These are phyloP conservation scores for Hippophae rhamnoides DNA, from an alignment of 306 rosid species.

Conservation along the genomic window DNA sequence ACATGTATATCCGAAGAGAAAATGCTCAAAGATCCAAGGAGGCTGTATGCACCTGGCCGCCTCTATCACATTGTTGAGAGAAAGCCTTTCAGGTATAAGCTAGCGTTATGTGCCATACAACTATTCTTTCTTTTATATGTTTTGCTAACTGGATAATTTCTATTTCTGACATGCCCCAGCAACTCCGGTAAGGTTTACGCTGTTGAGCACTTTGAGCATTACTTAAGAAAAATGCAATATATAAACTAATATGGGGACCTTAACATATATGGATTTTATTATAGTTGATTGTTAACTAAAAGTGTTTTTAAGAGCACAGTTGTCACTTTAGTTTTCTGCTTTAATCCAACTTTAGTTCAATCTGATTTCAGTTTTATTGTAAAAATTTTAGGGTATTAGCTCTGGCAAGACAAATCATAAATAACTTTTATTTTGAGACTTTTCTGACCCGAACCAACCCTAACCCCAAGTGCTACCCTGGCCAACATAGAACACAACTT, in stretches of 20 bases:
- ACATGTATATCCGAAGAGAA: conserved; percentile 75
- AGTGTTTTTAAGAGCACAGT: too few relatives aligned
- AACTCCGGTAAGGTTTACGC: not conserved
- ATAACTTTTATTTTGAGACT: too few relatives aligned
- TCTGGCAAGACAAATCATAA: too few relatives aligned
- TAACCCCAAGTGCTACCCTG: not conserved
- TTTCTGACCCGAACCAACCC: too few relatives aligned
- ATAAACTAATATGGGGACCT: not conserved
- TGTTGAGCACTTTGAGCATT: not conserved
- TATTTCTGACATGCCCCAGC: not conserved
- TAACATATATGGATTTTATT: not conserved
- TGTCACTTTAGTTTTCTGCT: too few relatives aligned
- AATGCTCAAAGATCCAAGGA: conserved; percentile 90
- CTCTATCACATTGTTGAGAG: conserved; percentile 94
- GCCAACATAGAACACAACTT: not conserved
- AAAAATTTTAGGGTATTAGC: too few relatives aligned
- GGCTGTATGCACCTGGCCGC: conserved; percentile 93
- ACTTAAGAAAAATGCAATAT: not conserved
- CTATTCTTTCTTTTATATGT: conserved; percentile 5
- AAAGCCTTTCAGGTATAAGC: conserved; percentile 65
- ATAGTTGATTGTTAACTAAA: too few relatives aligned
- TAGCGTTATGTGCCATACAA: not conserved
- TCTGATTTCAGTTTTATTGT: too few relatives aligned
- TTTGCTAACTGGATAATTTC: not conserved
- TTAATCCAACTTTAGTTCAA: too few relatives aligned